These are phyloP conservation scores for Funneliformis caledonium DNA, from an alignment of 371 early-diverging fungal genomes.

Conservation along the genomic window DNA sequence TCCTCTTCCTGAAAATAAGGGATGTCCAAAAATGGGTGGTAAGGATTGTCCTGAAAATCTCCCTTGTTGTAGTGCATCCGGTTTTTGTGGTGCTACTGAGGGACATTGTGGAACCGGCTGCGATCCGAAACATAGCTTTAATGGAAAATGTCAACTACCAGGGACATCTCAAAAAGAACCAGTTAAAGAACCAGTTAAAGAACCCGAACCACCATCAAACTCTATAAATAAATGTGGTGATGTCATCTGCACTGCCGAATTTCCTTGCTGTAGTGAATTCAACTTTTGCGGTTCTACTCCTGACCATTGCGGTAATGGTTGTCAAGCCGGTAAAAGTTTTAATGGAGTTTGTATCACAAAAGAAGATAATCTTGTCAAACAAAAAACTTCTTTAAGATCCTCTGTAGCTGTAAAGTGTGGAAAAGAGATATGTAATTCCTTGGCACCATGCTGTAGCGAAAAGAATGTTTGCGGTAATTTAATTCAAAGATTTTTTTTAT, in stretches of 20 bases:
- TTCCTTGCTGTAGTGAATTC: slow-evolving; percentile 29
- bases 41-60: slow-evolving; percentile 7
- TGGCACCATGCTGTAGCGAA: neutral
- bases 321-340: slow-evolving; percentile 9
- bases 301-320: slow-evolving; percentile 19
- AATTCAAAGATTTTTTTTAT: neutral
- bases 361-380: neutral
- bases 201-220: neutral
- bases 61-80: slow-evolving; percentile 31
- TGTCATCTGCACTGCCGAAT: neutral
- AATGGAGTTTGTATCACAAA: neutral
- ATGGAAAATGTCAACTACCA: neutral
- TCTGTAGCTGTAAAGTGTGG: neutral
- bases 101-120: slow-evolving; percentile 28
- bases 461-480: slow-evolving; percentile 1
- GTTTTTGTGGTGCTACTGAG: slow-evolving; percentile 2
- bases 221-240: slow-evolving; percentile 1
- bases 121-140: slow-evolving; percentile 25
- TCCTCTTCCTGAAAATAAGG: slow-evolving; percentile 1
- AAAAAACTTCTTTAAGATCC: neutral
- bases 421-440: neutral
- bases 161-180: neutral
- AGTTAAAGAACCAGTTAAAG: too few species aligned
- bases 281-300: slow-evolving; percentile 7
- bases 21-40: slow-evolving; percentile 35